Evolutionary conservation across 352 stramenopile genomes (phyloP).

Genomic region (Pythium chondricola): DNA sequence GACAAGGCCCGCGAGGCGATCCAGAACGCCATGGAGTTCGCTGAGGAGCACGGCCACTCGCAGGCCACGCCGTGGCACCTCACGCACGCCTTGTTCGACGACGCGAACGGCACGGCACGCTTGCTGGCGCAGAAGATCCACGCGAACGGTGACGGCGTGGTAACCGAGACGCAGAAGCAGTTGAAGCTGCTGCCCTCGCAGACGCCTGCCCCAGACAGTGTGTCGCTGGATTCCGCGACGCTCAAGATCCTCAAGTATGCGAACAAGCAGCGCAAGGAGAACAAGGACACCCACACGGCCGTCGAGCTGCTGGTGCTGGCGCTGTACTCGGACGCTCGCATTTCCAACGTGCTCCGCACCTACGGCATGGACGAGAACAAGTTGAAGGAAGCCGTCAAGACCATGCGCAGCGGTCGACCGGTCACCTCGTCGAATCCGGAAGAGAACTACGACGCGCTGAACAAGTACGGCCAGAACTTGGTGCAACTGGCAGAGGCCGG

Average conservation of each 20-base stretch:
- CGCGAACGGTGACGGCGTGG: conserved; percentile 43
- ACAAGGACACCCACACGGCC: conserved; percentile 73
- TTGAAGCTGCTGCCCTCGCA: conserved; percentile 70
- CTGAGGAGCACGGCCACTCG: conserved; percentile 62
- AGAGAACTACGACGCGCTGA: conserved; percentile 89
- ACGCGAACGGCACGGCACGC: conserved; percentile 50
- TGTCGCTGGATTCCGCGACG: conserved; percentile 54
- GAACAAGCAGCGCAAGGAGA: conserved; percentile 72
- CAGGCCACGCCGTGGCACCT: conserved; percentile 77
- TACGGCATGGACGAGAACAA: conserved; percentile 58
- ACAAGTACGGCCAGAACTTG: conserved; percentile 96
- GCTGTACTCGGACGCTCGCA: conserved; percentile 53
- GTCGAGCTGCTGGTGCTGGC: conserved; percentile 71
- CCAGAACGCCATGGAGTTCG: conserved; percentile 33
- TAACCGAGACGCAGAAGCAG: conserved; percentile 36
- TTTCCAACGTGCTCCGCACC: conserved; percentile 55
- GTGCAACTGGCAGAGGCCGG: conserved; percentile 88
- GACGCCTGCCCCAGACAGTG: conserved; percentile 56
- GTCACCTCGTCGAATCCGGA: conserved; percentile 84
- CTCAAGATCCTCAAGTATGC: conserved; percentile 80
- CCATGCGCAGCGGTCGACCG: conserved; percentile 44
- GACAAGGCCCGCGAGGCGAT: conserved; percentile 76
- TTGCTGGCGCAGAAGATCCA: conserved; percentile 42
- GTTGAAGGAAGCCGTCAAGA: conserved; percentile 59
- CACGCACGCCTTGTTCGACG: conserved; percentile 56